These are phyloP conservation scores for Fusarium gaditjirri DNA, from an alignment of 2,329 filamentous ascomycete species.

Conservation along the genomic window DNA sequence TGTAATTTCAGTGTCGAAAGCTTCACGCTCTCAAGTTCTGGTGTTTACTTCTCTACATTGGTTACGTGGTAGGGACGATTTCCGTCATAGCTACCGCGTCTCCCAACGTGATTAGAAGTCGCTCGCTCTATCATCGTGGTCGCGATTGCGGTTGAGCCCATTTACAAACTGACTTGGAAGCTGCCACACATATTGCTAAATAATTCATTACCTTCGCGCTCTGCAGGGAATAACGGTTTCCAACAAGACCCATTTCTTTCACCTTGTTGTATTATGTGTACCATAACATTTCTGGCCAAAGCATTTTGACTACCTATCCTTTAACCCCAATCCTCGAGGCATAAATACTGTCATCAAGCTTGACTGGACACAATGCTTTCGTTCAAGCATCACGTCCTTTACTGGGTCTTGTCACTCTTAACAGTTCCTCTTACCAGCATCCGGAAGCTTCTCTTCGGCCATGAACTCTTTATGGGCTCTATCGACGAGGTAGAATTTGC, in stretches of 20 bases:
- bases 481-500: neutral
- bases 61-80: neutral
- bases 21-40: neutral
- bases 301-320: neutral
- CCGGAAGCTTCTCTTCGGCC: neutral
- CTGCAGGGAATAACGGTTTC: neutral
- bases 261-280: neutral
- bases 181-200: neutral
- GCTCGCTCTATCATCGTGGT: neutral
- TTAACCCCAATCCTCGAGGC: neutral
- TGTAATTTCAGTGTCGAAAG: neutral
- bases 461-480: neutral
- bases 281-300: neutral
- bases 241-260: neutral
- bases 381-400: slow-evolving; percentile 22
- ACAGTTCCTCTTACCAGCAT: slow-evolving; percentile 6
- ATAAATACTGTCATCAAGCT: neutral
- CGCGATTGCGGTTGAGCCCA: slow-evolving; percentile 6
- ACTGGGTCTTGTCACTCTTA: slow-evolving; percentile 32
- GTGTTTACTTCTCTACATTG: neutral
- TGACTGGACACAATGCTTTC: slow-evolving; percentile 28
- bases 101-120: neutral
- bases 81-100: neutral
- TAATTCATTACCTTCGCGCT: neutral
- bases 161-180: slow-evolving; percentile 4